Evolutionary conservation across 2,329 filamentous ascomycete genomes (phyloP), one percentile per base, ranked within the genome.

Genomic region (Colletotrichum liaoningense): DNA sequence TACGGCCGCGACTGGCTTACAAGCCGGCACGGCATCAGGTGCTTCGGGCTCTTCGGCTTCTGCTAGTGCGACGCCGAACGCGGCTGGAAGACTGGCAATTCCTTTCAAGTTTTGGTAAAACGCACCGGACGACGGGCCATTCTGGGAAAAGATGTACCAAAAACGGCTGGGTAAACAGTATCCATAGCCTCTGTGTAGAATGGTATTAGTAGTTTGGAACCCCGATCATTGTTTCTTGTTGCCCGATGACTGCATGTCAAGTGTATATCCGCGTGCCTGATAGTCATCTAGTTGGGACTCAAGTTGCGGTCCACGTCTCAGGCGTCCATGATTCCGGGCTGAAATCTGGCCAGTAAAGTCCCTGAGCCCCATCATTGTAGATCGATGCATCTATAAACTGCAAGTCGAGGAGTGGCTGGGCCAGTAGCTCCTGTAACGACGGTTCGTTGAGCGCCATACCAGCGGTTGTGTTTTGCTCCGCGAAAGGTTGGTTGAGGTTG

Each of bases 391-490:
- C 80, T 4, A 82, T 78, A n/a, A 82, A 82, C 57, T 81, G 77
- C 35, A 82, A 66, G 38, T 82, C 80, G 11, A 82, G 38, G 1
- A 81, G 77, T 0, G 81, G 79, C 72, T 83, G 81, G 0, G 79
- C 78, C 7, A 83, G 55, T 0, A 83, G 75, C 24, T 83, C 81
- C 30, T 83, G 81, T 38, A 83, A 38, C 2, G 81, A 82, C 0
- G 82, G 81, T 42, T 83, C 81, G 0, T 80, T 79, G 3, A 83
- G 63, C 0, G 81, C 80, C 81, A 83, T 83, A 0, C 80, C 81
- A 0, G 81, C 79, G 1, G 81, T 83, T 56, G 75, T 77, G 12
- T 71, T 69, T 46, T 74, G 72, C 7, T 63, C 38, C 0, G 56
- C 46, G 35, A 75, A 70, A 5, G 74, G 33, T 30, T 63, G 60